Percentiles rank a stretch among this genome's conserved stretches.
Evolutionary conservation across 2,329 filamentous ascomycete genomes (phyloP).

Genomic region (Cladophialophora carrionii): DNA sequence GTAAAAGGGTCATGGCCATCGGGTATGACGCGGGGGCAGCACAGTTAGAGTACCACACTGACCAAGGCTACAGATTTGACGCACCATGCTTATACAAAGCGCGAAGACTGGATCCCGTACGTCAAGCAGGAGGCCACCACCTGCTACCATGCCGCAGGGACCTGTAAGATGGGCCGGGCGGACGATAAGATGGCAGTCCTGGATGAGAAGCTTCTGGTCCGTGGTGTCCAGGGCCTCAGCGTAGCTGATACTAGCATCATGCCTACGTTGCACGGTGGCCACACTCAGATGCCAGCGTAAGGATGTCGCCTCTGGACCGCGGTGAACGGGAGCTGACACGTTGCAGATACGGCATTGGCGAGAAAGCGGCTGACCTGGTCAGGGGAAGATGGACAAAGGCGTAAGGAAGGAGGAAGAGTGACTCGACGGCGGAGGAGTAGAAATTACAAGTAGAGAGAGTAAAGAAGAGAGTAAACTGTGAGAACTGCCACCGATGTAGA

Average conservation of each 20-base stretch:
- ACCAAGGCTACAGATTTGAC: slow-evolving; percentile 43
- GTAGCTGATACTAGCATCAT: slow-evolving; percentile 60
- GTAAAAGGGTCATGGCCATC: slow-evolving; percentile 64
- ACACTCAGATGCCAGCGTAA: slow-evolving; percentile 60
- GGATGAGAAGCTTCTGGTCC: slow-evolving; percentile 57
- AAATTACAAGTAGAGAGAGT: background rate
- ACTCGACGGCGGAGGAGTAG: too few species aligned
- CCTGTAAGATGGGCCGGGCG: slow-evolving; percentile 59
- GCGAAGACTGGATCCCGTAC: slow-evolving; percentile 62
- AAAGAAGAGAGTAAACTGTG: background rate
- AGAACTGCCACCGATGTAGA: too few species aligned
- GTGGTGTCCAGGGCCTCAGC: slow-evolving; percentile 57
- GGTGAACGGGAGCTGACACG: slow-evolving; percentile 12
- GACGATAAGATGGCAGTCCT: slow-evolving; percentile 57
- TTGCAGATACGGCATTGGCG: slow-evolving; percentile 56
- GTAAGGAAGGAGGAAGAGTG: background rate
- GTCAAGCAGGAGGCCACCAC: slow-evolving; percentile 64
- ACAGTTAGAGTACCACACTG: background rate
- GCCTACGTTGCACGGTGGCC: slow-evolving; percentile 56
- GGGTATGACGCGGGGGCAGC: slow-evolving; percentile 14
- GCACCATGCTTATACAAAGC: slow-evolving; percentile 58
- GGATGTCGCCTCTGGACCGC: background rate
- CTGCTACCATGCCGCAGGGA: slow-evolving; percentile 63
- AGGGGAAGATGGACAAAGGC: slow-evolving; percentile 43
- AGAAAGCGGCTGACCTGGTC: slow-evolving; percentile 58